Evolutionary conservation across 176 grass and related monocot genomes (phyloP).

Genomic region (Avena sativa): DNA sequence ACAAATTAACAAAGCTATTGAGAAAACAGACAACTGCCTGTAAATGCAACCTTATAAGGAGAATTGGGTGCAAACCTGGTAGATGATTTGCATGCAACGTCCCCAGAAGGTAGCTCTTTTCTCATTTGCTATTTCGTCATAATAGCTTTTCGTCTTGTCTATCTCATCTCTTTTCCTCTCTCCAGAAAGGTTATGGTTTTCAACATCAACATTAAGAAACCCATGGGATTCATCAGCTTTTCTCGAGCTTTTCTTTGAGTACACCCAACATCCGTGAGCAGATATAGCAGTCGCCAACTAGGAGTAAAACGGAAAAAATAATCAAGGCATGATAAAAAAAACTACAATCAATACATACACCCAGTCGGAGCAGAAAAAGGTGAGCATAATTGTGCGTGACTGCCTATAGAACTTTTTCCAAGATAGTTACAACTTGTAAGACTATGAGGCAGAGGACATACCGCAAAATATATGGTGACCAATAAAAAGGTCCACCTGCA

Average conservation of each 20-base stretch:
- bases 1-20: neutral
- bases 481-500: slow-evolving; percentile 84
- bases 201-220: slow-evolving; percentile 51
- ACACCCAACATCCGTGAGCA: slow-evolving; percentile 75
- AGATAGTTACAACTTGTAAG: neutral
- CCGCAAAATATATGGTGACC: slow-evolving; percentile 74
- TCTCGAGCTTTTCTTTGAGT: slow-evolving; percentile 49
- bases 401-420: neutral
- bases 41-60: neutral
- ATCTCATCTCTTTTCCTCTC: slow-evolving; percentile 36
- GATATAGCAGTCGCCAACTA: slow-evolving; percentile 71
- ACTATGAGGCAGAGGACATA: slow-evolving; percentile 39
- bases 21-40: neutral
- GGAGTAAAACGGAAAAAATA: neutral
- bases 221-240: slow-evolving; percentile 57
- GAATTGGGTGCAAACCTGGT: slow-evolving; percentile 57
- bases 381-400: neutral
- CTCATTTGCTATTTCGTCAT: slow-evolving; percentile 58
- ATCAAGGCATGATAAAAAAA: neutral
- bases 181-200: slow-evolving; percentile 49
- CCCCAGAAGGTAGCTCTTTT: slow-evolving; percentile 73
- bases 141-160: slow-evolving; percentile 43
- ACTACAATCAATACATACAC: neutral
- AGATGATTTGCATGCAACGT: slow-evolving; percentile 65
- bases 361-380: neutral